phyloP scores from a whole-genome alignment of 2,329 filamentous ascomycete species.

The Fusarium sp. region DNA sequence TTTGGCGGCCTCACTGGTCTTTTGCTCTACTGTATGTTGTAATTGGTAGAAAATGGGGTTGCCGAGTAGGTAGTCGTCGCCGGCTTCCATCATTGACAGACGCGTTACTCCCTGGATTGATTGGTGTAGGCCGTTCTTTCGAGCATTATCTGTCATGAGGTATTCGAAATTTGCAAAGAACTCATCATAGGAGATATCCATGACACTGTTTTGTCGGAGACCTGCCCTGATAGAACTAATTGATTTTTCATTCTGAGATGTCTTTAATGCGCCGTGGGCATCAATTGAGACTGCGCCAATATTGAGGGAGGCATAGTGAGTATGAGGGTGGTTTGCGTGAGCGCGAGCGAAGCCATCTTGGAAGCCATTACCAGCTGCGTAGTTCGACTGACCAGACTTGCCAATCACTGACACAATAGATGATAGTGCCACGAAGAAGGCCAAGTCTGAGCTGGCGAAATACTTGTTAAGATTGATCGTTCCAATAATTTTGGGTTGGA shows the following conservation, averaged over 20 bases:
- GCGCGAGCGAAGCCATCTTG: slow-evolving; percentile 1
- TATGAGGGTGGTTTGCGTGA: neutral
- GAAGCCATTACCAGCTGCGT: slow-evolving; percentile 1
- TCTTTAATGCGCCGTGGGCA: neutral
- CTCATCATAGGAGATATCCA: slow-evolving; percentile 1
- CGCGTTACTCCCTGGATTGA: neutral
- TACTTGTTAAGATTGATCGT: slow-evolving; percentile 3
- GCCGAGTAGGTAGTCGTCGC: neutral
- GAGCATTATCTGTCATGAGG: neutral
- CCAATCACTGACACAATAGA: slow-evolving; percentile 7
- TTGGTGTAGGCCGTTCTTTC: neutral
- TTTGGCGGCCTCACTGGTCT: neutral
- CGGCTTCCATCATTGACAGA: slow-evolving; percentile 1
- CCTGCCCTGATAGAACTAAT: slow-evolving; percentile 2
- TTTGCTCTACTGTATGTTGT: neutral
- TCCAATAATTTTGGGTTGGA: neutral
- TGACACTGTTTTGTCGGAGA: neutral
- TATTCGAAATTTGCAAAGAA: slow-evolving; percentile 5
- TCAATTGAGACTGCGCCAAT: slow-evolving; percentile 4
- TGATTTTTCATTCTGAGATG: neutral
- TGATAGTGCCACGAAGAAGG: neutral
- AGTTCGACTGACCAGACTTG: slow-evolving; percentile 8
- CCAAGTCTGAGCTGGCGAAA: neutral
- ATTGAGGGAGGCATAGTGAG: neutral
- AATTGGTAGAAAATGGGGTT: neutral